Conservation (phyloP, 345 rosid genomes). For the Arabis alpina region DNA sequence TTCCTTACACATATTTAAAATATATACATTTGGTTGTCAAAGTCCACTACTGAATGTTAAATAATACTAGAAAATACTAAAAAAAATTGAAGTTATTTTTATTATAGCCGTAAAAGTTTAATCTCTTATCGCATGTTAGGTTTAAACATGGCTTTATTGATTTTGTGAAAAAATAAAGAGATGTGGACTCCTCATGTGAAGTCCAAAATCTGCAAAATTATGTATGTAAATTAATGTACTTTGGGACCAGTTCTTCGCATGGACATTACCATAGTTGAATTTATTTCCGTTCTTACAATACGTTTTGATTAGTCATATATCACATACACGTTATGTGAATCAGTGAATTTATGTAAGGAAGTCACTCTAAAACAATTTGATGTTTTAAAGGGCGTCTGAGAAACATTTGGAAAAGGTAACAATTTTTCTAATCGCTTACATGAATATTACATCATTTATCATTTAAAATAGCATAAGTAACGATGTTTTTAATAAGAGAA, state of each 20-base stretch:
- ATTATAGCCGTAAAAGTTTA: neutral
- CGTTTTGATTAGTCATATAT: constrained; percentile 32
- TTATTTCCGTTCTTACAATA: constrained; percentile 34
- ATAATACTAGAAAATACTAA: neutral
- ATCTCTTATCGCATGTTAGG: constrained; percentile 22
- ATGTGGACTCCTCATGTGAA: constrained; percentile 45
- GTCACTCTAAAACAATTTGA: constrained; percentile 5
- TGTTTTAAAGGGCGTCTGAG: neutral
- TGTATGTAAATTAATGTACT: constrained; percentile 36
- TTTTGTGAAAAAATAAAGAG: constrained; percentile 35
- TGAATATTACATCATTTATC: neutral
- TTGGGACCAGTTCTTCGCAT: constrained; percentile 45
- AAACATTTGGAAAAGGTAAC: neutral
- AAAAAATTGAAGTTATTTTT: neutral
- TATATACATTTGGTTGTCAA: neutral
- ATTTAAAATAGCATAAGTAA: neutral
- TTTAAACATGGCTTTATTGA: constrained; percentile 1
- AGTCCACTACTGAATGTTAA: neutral
- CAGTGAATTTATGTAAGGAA: constrained; percentile 18
- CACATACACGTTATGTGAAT: constrained; percentile 24
- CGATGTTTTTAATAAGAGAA: constrained; percentile 1
- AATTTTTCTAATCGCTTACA: neutral
- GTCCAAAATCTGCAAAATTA: constrained; percentile 41
- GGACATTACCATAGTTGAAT: constrained; percentile 40
- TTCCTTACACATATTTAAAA: neutral